Conservation (phyloP, 169 alveolate genomes). For the Plasmodium gaboni region DNA sequence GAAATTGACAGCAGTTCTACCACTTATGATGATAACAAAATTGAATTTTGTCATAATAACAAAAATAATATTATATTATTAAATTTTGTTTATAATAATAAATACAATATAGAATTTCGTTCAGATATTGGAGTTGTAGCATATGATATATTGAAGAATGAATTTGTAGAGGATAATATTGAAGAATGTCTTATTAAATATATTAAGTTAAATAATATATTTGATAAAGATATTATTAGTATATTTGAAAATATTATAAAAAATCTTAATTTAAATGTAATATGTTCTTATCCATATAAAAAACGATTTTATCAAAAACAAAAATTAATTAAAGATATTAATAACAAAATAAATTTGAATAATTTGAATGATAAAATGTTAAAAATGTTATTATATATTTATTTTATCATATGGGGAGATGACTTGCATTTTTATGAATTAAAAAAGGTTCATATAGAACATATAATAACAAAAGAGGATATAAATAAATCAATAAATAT, state of each 20-base stretch:
- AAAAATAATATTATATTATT: slow-evolving; percentile 20
- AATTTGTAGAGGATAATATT: not conserved
- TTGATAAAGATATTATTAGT: not conserved
- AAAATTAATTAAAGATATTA: slow-evolving; percentile 27
- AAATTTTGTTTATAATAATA: slow-evolving; percentile 46
- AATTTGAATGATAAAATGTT: slow-evolving; percentile 1
- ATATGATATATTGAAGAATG: not conserved
- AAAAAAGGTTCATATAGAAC: slow-evolving; percentile 25
- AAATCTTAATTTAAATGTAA: slow-evolving; percentile 12
- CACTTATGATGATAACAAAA: too few relatives aligned
- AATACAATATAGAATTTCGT: slow-evolving; percentile 49
- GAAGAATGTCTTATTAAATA: not conserved
- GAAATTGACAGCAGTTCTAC: not conserved
- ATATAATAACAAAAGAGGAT: slow-evolving; percentile 3
- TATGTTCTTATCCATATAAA: slow-evolving; percentile 33
- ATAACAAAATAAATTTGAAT: not conserved
- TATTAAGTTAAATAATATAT: not conserved
- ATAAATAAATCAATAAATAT: not conserved
- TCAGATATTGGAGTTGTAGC: slow-evolving; percentile 69
- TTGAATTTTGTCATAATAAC: too few relatives aligned
- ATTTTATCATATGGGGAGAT: slow-evolving; percentile 46
- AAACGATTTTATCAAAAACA: slow-evolving; percentile 62
- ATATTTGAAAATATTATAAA: not conserved
- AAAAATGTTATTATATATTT: slow-evolving; percentile 11
- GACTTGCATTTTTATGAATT: slow-evolving; percentile 67